Percentiles rank a stretch among this genome's conserved stretches.
Evolutionary conservation across 495 filamentous ascomycete species (phyloP).

Genomic region (Penicillium mononematosum): DNA sequence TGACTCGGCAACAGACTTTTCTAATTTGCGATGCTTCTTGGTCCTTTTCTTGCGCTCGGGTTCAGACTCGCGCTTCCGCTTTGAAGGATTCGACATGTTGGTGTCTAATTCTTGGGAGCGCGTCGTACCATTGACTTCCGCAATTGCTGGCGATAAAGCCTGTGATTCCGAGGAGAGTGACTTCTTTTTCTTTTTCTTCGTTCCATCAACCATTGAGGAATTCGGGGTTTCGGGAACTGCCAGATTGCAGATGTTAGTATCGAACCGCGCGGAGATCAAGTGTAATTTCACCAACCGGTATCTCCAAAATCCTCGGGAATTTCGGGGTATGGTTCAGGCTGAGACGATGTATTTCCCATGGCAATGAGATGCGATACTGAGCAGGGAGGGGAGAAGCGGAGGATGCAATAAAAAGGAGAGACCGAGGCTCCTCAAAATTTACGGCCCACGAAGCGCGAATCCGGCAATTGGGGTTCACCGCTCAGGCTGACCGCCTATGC

Average conservation of each 20-base stretch:
- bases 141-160: neutral
- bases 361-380: neutral
- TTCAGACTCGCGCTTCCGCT: conserved; percentile 26
- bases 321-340: conserved; percentile 1
- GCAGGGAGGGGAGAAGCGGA: neutral
- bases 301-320: neutral
- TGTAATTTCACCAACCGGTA: neutral
- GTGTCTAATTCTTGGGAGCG: conserved; percentile 5
- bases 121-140: neutral
- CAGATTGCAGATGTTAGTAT: conserved; percentile 7
- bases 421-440: conserved; percentile 15
- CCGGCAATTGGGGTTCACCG: conserved; percentile 13
- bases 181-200: conserved; percentile 18
- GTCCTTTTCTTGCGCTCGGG: conserved; percentile 17
- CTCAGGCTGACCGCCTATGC: conserved; percentile 12
- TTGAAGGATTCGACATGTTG: conserved; percentile 12
- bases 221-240: conserved; percentile 14
- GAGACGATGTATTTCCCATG: conserved; percentile 9
- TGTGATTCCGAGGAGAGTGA: conserved; percentile 1
- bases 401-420: neutral
- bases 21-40: conserved; percentile 16
- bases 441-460: neutral
- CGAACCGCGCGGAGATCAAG: neutral
- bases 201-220: neutral
- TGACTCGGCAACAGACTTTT: neutral